These are phyloP conservation scores for Cutaneotrichosporon sp. DNA, from an alignment of 1,284 basidiomycete species.

Conservation along the genomic window DNA sequence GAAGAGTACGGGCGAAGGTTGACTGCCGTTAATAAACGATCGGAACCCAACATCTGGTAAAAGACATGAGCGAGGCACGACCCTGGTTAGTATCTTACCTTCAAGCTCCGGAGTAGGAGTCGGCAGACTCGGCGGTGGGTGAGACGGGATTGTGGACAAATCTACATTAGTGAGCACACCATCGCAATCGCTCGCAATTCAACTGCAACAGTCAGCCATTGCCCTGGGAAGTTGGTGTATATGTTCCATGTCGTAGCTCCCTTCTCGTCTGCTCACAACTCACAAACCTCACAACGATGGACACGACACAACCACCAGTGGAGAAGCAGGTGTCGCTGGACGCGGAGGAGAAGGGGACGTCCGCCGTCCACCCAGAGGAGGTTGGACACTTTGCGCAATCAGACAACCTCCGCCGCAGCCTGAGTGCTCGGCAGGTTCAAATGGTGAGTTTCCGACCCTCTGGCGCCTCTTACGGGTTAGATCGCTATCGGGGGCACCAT, in stretches of 20 bases:
- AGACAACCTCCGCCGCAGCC: constrained; percentile 18
- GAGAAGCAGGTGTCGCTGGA: neutral
- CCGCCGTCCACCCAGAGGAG: constrained; percentile 5
- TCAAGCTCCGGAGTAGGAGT: neutral
- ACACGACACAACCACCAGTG: neutral
- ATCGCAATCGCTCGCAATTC: neutral
- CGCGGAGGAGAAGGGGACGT: neutral
- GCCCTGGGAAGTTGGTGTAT: neutral
- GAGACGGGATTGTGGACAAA: neutral
- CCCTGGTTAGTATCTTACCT: neutral
- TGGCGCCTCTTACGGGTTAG: constrained; percentile 9
- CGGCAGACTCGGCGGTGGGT: neutral
- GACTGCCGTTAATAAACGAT: neutral
- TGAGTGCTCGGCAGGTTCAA: constrained; percentile 17
- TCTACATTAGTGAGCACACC: neutral
- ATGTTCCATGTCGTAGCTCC: neutral
- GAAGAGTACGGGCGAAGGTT: too few relatives aligned
- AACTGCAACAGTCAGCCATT: neutral
- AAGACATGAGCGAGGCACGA: neutral
- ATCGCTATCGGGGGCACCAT: neutral
- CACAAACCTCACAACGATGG: neutral
- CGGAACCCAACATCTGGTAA: neutral
- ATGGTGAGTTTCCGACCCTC: constrained; percentile 38
- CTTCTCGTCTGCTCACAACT: neutral
- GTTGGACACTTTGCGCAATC: neutral